Conservation (phyloP, 768 basidiomycete genomes). For the Gloeophyllum trabeum region DNA sequence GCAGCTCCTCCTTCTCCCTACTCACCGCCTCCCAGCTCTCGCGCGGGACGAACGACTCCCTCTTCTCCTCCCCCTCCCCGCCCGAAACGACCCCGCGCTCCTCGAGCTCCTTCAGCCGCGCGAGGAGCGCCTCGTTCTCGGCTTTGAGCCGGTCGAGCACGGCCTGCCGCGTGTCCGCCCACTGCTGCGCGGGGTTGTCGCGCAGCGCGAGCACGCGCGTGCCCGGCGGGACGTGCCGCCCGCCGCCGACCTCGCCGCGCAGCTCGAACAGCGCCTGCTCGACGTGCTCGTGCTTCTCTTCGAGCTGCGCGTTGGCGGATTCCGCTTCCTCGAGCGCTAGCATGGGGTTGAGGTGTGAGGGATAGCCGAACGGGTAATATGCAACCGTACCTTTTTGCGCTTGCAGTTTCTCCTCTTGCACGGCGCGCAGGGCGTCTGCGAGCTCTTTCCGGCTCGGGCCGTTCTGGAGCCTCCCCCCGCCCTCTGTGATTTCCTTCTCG, state of each 20-base stretch:
- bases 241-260: constrained; percentile 63
- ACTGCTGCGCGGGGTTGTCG: constrained; percentile 77
- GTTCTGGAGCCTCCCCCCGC: too few species aligned
- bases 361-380: neutral
- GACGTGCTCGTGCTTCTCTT: constrained; percentile 52
- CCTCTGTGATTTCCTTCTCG: constrained; percentile 34
- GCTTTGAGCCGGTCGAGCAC: constrained; percentile 63
- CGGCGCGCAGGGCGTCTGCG: too few species aligned
- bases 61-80: constrained; percentile 8
- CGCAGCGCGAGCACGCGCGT: constrained; percentile 55
- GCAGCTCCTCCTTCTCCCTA: constrained; percentile 58
- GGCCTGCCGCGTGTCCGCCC: constrained; percentile 65
- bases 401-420: too few species aligned
- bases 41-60: constrained; percentile 50
- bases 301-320: constrained; percentile 23
- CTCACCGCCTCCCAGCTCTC: constrained; percentile 69
- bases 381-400: too few species aligned
- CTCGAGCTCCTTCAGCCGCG: constrained; percentile 53
- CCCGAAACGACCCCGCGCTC: constrained; percentile 19
- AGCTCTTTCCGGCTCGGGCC: constrained; percentile 21
- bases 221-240: constrained; percentile 64
- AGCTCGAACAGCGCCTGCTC: constrained; percentile 76
- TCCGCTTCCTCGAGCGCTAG: constrained; percentile 35
- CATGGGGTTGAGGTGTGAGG: neutral
- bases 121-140: constrained; percentile 80